phyloP scores from a whole-genome alignment of 257 asterid species.

The Solanum pennellii region DNA sequence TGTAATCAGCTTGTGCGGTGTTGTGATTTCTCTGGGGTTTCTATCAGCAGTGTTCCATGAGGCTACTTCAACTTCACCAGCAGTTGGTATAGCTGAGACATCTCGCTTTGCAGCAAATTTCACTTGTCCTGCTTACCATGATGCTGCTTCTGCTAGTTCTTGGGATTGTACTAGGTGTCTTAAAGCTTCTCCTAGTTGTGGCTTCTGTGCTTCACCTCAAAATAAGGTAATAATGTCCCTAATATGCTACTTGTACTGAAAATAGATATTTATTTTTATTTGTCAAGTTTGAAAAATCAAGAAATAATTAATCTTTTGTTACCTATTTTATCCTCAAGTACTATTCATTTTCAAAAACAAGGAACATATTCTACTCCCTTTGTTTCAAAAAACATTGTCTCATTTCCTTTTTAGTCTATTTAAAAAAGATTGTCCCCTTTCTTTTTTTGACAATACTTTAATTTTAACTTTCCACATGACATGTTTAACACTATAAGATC shows the following conservation, averaged over 20 bases:
- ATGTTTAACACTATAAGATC: no score
- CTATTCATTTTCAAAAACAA: no score
- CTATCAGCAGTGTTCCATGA: constrained; percentile 24
- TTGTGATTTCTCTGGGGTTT: constrained; percentile 23
- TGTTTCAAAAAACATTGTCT: no score
- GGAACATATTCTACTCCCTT: no score
- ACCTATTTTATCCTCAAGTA: neutral
- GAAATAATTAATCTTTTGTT: neutral
- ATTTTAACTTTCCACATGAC: no score
- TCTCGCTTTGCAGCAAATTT: constrained; percentile 7
- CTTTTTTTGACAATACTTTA: no score
- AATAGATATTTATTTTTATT: no score
- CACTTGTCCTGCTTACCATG: constrained; percentile 19
- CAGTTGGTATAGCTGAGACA: constrained; percentile 11
- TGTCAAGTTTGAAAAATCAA: no score
- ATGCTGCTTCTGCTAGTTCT: constrained; percentile 1
- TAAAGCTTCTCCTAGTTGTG: constrained; percentile 28
- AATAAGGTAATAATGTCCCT: constrained; percentile 13
- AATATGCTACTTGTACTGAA: neutral
- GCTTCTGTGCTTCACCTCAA: constrained; percentile 28
- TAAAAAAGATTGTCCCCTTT: no score
- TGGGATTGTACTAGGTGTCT: constrained; percentile 41
- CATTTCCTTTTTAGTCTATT: no score
- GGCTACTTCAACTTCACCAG: constrained; percentile 23
- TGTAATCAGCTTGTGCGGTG: constrained; percentile 21